Base-by-base conservation (phyloP, 768 basidiomycete genomes). In the Mycena filopes region DNA sequence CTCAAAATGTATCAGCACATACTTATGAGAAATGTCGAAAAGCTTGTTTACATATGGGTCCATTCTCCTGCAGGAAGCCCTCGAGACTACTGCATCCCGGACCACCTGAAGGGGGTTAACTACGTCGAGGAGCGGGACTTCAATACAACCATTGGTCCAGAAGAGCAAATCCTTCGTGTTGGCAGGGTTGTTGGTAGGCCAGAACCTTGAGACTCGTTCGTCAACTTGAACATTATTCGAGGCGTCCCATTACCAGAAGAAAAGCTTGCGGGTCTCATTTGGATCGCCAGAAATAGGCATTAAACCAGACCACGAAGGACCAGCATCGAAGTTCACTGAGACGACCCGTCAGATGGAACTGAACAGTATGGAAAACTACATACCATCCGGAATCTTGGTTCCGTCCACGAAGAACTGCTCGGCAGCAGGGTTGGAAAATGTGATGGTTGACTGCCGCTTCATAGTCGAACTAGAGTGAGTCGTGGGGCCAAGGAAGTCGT, bases 31-130 rank as follows among this genome's bases (percentile, higher is more conserved):
- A 51, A 54, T 36, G 29, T 45, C 54, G 71, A 70, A 73, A 65
- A 70, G 41, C 71, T 53, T 70, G 78, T 67, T 72, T 66, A 81
- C 84, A 83, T 26, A 86, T 82, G 6, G 86, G 86, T 29, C 86
- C 86, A 66, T 90, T 90, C 73, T 91, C 90, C 73, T 91, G 87
- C 26, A 91, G 73, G 49, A 87, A 80, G 7, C 89, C 90, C 74
- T 89, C 86, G 7, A 91, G 80, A 18, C 87, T 88, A 21, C 88
- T 89, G 70, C 90, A 91, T 11, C 90, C 90, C 4, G 90, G 90
- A 12, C 90, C 90, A 41, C 90, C 89, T 78, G 75, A 62, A 69
- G 80, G 80, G 6, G 71, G 79, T 80, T 75, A 81, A 36, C 21
- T 46, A 38, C 1, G 47, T 63, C 21, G 23, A 23, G 26, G 13